phyloP scores from a whole-genome alignment of 106 monocot species.

The Ottelia alismoides region DNA sequence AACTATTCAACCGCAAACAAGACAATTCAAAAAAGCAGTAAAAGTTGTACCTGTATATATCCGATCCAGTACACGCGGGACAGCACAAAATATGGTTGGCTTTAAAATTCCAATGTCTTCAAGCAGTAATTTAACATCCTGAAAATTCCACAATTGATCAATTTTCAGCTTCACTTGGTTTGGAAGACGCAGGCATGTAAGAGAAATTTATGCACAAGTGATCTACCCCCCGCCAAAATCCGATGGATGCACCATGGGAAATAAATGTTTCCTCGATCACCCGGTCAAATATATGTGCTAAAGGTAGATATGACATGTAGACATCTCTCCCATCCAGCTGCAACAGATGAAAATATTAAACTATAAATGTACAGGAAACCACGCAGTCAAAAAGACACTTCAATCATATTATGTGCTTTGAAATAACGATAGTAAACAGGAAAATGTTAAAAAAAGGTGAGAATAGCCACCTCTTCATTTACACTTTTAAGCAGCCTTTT shows the following conservation, averaged over 20 bases:
- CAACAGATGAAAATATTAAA: too few species aligned
- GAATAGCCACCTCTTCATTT: conserved; percentile 54
- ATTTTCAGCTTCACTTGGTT: not conserved
- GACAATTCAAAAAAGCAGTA: too few species aligned
- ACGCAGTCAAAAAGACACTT: too few species aligned
- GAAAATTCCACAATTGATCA: too few species aligned
- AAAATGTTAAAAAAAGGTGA: too few species aligned
- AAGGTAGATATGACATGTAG: conserved; percentile 91
- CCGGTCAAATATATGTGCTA: conserved; percentile 95
- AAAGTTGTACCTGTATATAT: conserved; percentile 82
- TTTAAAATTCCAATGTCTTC: conserved; percentile 83
- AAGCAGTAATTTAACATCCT: conserved; percentile 82
- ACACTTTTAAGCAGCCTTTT: conserved; percentile 24
- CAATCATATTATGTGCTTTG: too few species aligned
- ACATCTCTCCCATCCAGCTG: conserved; percentile 63
- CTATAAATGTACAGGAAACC: too few species aligned
- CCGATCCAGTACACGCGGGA: conserved; percentile 90
- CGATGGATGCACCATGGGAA: conserved; percentile 77
- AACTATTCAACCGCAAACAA: too few species aligned
- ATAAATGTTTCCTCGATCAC: conserved; percentile 87
- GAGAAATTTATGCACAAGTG: not conserved
- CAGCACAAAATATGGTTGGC: conserved; percentile 86
- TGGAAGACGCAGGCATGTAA: not conserved
- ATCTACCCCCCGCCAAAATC: conserved; percentile 95
- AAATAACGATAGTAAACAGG: too few species aligned